Conservation (phyloP, 2,329 filamentous ascomycete species). For the Pyrenochaeta sp. region DNA sequence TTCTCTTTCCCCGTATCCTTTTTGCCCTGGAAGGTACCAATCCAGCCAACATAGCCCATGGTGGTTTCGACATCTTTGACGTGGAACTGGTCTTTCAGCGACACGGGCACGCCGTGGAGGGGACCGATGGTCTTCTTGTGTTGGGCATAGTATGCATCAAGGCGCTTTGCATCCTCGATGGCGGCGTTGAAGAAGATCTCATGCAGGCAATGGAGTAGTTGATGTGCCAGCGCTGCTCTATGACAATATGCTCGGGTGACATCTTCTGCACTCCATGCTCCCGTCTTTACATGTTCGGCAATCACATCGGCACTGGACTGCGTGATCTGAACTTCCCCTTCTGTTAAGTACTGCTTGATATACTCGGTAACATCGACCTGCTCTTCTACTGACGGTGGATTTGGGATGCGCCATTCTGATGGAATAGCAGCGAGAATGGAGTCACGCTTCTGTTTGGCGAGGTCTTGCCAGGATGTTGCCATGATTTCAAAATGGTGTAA, state of each 20-base stretch:
- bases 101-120: constrained; percentile 58
- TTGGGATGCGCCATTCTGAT: constrained; percentile 62
- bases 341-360: constrained; percentile 63
- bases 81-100: constrained; percentile 61
- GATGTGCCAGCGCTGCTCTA: constrained; percentile 61
- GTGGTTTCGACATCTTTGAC: constrained; percentile 56
- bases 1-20: constrained; percentile 61
- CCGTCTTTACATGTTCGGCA: constrained; percentile 61
- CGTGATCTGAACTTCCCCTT: constrained; percentile 67
- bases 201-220: constrained; percentile 56
- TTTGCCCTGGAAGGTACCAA: constrained; percentile 68
- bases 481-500: constrained; percentile 28
- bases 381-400: constrained; percentile 59
- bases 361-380: constrained; percentile 60
- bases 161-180: constrained; percentile 51
- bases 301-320: constrained; percentile 67
- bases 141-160: constrained; percentile 52
- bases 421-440: constrained; percentile 65
- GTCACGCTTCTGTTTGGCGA: constrained; percentile 63
- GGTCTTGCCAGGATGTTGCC: constrained; percentile 56
- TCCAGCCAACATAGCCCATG: constrained; percentile 72
- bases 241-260: constrained; percentile 67
- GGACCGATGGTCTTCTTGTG: constrained; percentile 51
- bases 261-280: constrained; percentile 65
- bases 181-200: constrained; percentile 60